Base-by-base conservation (phyloP, 2,329 filamentous ascomycete genomes). In the Fusarium fujikuroi region DNA sequence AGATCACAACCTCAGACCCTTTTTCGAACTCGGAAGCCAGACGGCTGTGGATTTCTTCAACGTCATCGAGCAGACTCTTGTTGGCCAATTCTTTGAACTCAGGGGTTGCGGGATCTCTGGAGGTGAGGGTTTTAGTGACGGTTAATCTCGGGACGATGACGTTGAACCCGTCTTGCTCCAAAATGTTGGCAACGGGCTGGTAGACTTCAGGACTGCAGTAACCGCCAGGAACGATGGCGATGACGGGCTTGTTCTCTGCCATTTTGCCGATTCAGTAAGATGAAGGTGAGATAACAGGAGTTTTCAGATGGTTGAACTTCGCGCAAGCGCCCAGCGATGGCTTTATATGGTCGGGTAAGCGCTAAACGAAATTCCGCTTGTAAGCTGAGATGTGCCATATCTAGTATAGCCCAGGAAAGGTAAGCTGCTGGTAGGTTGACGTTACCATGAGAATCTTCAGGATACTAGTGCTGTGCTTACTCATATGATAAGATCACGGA, bases 251-350 rank as follows among this genome's bases (percentile, higher is more conserved):
- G 0, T 4, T 19, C 10, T 49, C 28, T 6, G 49, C 12, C 63
- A 66, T 66, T n/a, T 19, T 18, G 2, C 3, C 11, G 2, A 16
- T 12, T 0, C 21, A 4, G 5, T 3, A 9, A 2, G 2, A 19
- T 28, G 9, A 12, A 28, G 3, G 12, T 21, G 7, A 5, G 23
- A 2, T 9, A 9, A 12, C 10, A 9, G 7, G 14, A 47, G 6
- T 21, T 1, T 47, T 16, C 0, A 11, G 4, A 30, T 2, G 9
- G 1, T 10, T 15, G 5, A 10, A 0, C 1, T 15, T 30, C 11
- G 19, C 3, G 9, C 3, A 9, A n/a, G 18, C 12, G 23, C 12
- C 0, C 14, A 12, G 9, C 2, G 2, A n/a, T 2, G 8, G 14
- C 10, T 53, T n/a, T 39, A n/a, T 39, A 28, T 7, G 2, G 14